phyloP scores from a whole-genome alignment of 176 grass and related monocot genomes.

The Sorghum bicolor region Sorghum_bicolor_NCBIv3 NC_012878.2:991501-992000 shows the following conservation, averaged over 20 bases:
- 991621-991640: conserved; percentile 10
- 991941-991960: conserved; percentile 52
- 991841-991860: conserved; percentile 17
- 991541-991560: background rate
- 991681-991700: background rate
- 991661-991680: background rate
- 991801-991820: background rate
- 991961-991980: conserved; percentile 60
- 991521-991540: background rate
- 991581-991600: background rate
- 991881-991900: background rate
- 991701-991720: background rate
- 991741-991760: conserved; percentile 6
- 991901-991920: background rate
- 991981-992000: conserved; percentile 2
- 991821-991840: background rate
- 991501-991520: background rate
- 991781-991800: background rate
- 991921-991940: conserved; percentile 32
- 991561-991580: background rate
- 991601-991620: conserved; percentile 5
- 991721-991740: conserved; percentile 2
- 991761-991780: background rate
- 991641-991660: conserved; percentile 19
- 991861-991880: conserved; percentile 33